Percentiles rank a stretch among this genome's conserved stretches.
phyloP scores from a whole-genome alignment of 164 flowering plant genomes.

The Tetracentron sinense region DNA sequence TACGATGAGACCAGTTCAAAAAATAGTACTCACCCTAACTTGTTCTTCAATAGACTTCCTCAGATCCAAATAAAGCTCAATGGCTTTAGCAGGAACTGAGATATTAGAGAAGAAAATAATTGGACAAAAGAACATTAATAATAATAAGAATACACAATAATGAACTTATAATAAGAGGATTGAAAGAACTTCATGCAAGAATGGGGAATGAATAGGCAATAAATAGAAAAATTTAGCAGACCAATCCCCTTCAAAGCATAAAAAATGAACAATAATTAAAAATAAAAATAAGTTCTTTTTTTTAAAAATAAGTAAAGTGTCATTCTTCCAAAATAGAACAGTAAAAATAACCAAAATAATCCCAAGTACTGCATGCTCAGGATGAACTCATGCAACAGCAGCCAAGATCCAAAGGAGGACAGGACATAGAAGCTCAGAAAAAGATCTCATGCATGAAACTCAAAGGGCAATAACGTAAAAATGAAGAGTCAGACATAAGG shows the following conservation, averaged over 20 bases:
- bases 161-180: too few relatives aligned
- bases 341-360: not conserved
- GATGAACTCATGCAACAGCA: not conserved
- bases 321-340: not conserved
- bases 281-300: too few relatives aligned
- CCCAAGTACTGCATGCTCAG: too few relatives aligned
- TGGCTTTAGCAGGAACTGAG: constrained; percentile 72
- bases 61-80: constrained; percentile 63
- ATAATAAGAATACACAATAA: too few relatives aligned
- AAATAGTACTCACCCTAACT: constrained; percentile 47
- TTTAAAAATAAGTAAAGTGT: too few relatives aligned
- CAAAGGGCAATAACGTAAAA: not conserved
- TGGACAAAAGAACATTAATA: too few relatives aligned
- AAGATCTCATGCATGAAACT: not conserved
- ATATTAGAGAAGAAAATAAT: constrained; percentile 12
- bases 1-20: not conserved
- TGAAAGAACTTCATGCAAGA: too few relatives aligned
- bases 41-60: constrained; percentile 75
- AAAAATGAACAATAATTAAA: too few relatives aligned
- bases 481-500: not conserved
- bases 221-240: too few relatives aligned
- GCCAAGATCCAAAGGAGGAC: not conserved
- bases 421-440: too few relatives aligned
- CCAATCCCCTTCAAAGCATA: too few relatives aligned
- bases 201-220: too few relatives aligned